Evolutionary conservation across 2,329 filamentous ascomycete species (phyloP), one percentile per base, ranked within the genome.

Genomic region (Cladosporium sp.): DNA sequence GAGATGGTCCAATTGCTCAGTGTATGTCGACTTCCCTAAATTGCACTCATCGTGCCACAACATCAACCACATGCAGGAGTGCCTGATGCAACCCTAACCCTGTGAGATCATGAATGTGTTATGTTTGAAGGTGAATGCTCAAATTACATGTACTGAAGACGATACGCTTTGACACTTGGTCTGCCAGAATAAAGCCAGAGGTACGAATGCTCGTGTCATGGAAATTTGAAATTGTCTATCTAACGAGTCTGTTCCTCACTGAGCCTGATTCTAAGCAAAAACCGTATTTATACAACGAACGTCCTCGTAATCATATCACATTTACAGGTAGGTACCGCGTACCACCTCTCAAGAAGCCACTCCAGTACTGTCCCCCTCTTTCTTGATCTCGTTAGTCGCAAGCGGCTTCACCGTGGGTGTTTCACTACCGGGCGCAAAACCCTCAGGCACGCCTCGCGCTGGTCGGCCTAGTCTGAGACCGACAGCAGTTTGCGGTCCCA

Each of bases 361-460:
- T 23, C n/a, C 51, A 32, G 51, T 23, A 4, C 28, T n/a, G 7
- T 28, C 51, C 8, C 39, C 43, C 32, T 63, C 60, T 25, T 63
- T 63, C 48, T 63, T 63, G 32, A 63, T 32, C 64, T 67, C 63
- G 28, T 25, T 46, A 1, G 32, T 36, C 13, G 36, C 53, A 13
- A 32, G 5, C 66, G 67, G 28, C 32, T 69, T 54, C 14, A 28
- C 26, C 64, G 56, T 30, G 8, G 34, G 8, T 64, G 64, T 25
- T 26, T 69, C 58, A 61, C 64, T 46, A 5, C 49, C 48, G 11
- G 49, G 18, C 34, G 60, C 68, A 66, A 97, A 98, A 60, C 92
- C 86, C 65, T 87, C 88, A 0, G 93, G 94, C 26, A 97, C 93
- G 7, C 93, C 93, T 46, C 83, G 84, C 10, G 91, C 91, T 0